phyloP scores from a whole-genome alignment of 768 basidiomycete species.

The Leccinum broughii region DNA sequence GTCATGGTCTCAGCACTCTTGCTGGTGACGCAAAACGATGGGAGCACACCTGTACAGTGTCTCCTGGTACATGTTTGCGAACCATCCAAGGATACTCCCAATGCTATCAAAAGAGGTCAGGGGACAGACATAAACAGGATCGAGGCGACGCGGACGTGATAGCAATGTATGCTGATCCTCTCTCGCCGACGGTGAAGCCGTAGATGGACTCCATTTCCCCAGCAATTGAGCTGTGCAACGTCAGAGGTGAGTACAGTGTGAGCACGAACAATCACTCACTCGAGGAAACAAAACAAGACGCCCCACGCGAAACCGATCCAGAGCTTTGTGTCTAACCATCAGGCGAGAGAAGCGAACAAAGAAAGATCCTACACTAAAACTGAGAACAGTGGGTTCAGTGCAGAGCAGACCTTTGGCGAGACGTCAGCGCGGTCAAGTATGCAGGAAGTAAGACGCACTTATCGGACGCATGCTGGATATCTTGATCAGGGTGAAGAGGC shows the following conservation, averaged over 20 bases:
- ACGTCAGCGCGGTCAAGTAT: background rate
- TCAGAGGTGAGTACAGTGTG: constrained; percentile 6
- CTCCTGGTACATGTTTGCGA: constrained; percentile 49
- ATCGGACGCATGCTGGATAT: constrained; percentile 72
- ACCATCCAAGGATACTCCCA: constrained; percentile 52
- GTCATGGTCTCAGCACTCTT: constrained; percentile 9
- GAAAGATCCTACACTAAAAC: constrained; percentile 59
- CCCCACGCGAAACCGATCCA: constrained; percentile 81
- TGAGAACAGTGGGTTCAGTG: constrained; percentile 67
- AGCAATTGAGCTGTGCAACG: constrained; percentile 47
- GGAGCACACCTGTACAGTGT: constrained; percentile 45
- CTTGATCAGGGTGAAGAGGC: constrained; percentile 58
- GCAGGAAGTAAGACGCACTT: constrained; percentile 47
- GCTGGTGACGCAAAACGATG: background rate
- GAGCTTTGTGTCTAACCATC: constrained; percentile 39
- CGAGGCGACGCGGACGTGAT: constrained; percentile 45
- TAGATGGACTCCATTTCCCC: constrained; percentile 59
- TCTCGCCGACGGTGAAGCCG: constrained; percentile 56
- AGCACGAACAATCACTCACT: constrained; percentile 37
- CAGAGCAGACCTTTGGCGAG: constrained; percentile 22
- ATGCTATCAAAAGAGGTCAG: constrained; percentile 39
- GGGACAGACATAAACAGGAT: too few species aligned
- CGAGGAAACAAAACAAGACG: constrained; percentile 65
- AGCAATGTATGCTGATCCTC: constrained; percentile 59
- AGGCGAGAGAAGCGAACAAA: constrained; percentile 1